Conservation (phyloP, 2,329 filamentous ascomycete species). For the Cadophora luteo-olivacea region DNA sequence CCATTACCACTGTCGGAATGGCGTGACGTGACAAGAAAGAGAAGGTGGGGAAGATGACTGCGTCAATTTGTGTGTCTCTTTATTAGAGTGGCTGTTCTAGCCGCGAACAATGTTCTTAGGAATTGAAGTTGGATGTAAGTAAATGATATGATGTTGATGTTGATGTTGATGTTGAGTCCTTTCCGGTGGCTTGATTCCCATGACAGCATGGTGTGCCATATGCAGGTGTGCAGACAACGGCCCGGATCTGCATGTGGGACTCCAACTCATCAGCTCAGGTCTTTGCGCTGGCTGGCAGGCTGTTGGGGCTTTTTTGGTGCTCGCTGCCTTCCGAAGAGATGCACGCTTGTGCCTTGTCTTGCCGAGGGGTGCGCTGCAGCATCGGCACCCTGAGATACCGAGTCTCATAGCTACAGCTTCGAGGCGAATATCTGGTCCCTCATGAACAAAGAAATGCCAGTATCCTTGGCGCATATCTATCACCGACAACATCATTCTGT, state of each 20-base stretch:
- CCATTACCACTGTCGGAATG: conserved; percentile 22
- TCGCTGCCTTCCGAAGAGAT: too few species aligned
- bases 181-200: conserved; percentile 8
- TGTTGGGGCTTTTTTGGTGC: neutral
- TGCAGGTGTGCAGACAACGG: neutral
- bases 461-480: conserved; percentile 14
- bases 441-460: conserved; percentile 17
- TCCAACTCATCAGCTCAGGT: neutral
- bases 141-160: neutral
- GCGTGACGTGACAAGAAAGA: neutral
- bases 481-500: conserved; percentile 5
- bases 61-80: neutral
- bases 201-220: neutral
- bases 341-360: too few species aligned
- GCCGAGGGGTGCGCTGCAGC: too few species aligned
- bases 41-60: neutral
- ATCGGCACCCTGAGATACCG: neutral
- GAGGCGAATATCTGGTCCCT: conserved; percentile 27
- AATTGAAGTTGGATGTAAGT: neutral
- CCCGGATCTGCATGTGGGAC: conserved; percentile 9
- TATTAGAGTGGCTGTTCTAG: neutral
- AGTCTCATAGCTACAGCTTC: neutral
- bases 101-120: neutral
- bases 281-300: neutral
- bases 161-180: neutral